These are phyloP conservation scores for Hyaloscypha finlandica DNA, from an alignment of 495 filamentous ascomycete genomes.

Conservation along the genomic window DNA sequence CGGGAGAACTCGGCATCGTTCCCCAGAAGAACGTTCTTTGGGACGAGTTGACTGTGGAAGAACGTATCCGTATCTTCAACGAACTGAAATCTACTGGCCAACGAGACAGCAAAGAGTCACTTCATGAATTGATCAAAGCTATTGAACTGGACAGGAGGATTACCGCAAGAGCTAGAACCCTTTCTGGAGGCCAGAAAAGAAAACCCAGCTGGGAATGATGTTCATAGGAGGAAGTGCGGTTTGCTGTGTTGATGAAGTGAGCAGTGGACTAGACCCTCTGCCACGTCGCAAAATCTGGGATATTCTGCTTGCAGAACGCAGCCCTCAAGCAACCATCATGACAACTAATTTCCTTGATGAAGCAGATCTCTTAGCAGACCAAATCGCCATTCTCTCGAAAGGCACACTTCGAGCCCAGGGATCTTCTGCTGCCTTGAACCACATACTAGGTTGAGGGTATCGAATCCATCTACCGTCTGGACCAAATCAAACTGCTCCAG, in stretches of 20 bases:
- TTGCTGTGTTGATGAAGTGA: conserved; percentile 89
- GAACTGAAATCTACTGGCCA: conserved; percentile 63
- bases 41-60: conserved; percentile 77
- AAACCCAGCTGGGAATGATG: conserved; percentile 93
- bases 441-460: conserved; percentile 71
- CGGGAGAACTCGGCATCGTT: conserved; percentile 80
- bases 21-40: conserved; percentile 91
- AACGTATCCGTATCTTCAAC: conserved; percentile 81
- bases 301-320: conserved; percentile 78
- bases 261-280: conserved; percentile 79
- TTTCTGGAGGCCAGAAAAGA: conserved; percentile 87
- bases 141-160: conserved; percentile 74
- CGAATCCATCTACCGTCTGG: conserved; percentile 67
- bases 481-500: conserved; percentile 47
- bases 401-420: conserved; percentile 70
- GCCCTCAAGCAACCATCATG: conserved; percentile 74
- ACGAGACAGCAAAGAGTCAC: conserved; percentile 53
- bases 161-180: conserved; percentile 62
- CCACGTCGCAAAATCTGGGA: conserved; percentile 86
- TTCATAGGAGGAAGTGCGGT: conserved; percentile 81
- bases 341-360: conserved; percentile 87
- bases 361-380: conserved; percentile 73
- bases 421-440: conserved; percentile 76
- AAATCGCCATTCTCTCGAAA: conserved; percentile 76
- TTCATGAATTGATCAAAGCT: conserved; percentile 58